These are phyloP conservation scores for Sporisorium iseilematis-ciliati DNA, from an alignment of 1,284 basidiomycete genomes.

Conservation along the genomic window DNA sequence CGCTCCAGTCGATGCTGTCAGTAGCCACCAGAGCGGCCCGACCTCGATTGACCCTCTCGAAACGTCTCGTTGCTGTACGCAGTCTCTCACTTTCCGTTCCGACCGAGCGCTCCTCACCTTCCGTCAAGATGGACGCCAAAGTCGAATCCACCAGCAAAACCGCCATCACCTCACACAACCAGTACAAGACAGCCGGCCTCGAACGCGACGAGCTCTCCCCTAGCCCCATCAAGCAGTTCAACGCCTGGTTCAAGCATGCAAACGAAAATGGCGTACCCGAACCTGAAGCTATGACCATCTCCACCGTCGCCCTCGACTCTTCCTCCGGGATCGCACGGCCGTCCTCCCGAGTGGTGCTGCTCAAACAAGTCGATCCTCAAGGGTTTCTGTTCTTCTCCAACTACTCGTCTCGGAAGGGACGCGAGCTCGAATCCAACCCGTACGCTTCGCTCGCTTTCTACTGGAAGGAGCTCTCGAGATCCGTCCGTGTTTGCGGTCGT, in stretches of 20 bases:
- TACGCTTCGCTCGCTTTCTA: slow-evolving; percentile 87
- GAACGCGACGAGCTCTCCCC: slow-evolving; percentile 43
- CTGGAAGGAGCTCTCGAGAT: slow-evolving; percentile 86
- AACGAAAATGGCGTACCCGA: slow-evolving; percentile 54
- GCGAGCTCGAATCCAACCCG: slow-evolving; percentile 77
- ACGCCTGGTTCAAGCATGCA: slow-evolving; percentile 63
- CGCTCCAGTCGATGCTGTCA: slow-evolving; percentile 23
- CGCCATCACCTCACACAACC: slow-evolving; percentile 63
- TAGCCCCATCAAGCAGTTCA: slow-evolving; percentile 63
- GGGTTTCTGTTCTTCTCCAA: slow-evolving; percentile 97
- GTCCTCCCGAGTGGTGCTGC: slow-evolving; percentile 87
- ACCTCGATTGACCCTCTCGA: background rate
- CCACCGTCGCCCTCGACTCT: slow-evolving; percentile 48
- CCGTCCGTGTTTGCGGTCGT: slow-evolving; percentile 85
- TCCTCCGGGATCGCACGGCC: slow-evolving; percentile 72
- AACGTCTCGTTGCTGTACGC: slow-evolving; percentile 2
- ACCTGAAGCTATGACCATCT: slow-evolving; percentile 68
- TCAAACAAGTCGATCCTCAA: slow-evolving; percentile 79
- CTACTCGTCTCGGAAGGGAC: slow-evolving; percentile 90
- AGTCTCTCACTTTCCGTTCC: background rate
- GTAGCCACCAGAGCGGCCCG: background rate
- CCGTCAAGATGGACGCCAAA: slow-evolving; percentile 30
- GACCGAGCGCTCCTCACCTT: background rate
- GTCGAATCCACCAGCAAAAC: slow-evolving; percentile 17
- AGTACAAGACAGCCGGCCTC: slow-evolving; percentile 64